Evolutionary conservation across 495 filamentous ascomycete species (phyloP).

Genomic region (Daldinia caldariorum): DNA sequence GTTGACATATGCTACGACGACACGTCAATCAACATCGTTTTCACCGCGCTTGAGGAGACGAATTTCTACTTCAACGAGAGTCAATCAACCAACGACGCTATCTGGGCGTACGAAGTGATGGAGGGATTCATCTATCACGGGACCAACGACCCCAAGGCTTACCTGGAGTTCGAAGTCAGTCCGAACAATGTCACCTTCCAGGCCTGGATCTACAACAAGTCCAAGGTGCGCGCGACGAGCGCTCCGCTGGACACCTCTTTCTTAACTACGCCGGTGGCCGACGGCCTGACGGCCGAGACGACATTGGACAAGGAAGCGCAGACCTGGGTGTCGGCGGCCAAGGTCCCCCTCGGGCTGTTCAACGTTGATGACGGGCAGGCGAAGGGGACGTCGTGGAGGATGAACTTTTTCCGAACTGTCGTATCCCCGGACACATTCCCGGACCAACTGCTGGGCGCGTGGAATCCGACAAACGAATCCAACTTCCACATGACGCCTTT

Average conservation of each 20-base stretch:
- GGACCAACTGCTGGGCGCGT: slow-evolving; percentile 46
- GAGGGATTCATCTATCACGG: slow-evolving; percentile 49
- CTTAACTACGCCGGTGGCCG: slow-evolving; percentile 36
- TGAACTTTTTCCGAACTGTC: slow-evolving; percentile 51
- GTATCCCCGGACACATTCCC: slow-evolving; percentile 47
- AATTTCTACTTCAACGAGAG: slow-evolving; percentile 50
- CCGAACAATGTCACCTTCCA: slow-evolving; percentile 53
- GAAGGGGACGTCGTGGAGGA: slow-evolving; percentile 47
- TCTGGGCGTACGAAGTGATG: slow-evolving; percentile 52
- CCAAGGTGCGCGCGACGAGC: slow-evolving; percentile 44
- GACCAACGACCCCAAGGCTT: slow-evolving; percentile 47
- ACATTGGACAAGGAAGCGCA: slow-evolving; percentile 40
- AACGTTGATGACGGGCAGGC: slow-evolving; percentile 48
- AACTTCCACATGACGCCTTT: slow-evolving; percentile 51
- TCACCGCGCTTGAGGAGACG: slow-evolving; percentile 46
- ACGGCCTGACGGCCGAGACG: slow-evolving; percentile 46
- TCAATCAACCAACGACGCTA: slow-evolving; percentile 46
- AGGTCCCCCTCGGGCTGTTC: slow-evolving; percentile 49
- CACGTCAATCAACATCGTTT: slow-evolving; percentile 44
- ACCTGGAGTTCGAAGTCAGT: slow-evolving; percentile 51
- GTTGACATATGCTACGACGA: slow-evolving; percentile 50
- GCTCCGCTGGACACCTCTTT: slow-evolving; percentile 44
- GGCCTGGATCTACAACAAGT: slow-evolving; percentile 51
- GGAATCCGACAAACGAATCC: slow-evolving; percentile 45
- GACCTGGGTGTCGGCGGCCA: slow-evolving; percentile 42